phyloP scores from a whole-genome alignment of 176 grass and related monocot genomes.

The Melocanna baccifera region DNA sequence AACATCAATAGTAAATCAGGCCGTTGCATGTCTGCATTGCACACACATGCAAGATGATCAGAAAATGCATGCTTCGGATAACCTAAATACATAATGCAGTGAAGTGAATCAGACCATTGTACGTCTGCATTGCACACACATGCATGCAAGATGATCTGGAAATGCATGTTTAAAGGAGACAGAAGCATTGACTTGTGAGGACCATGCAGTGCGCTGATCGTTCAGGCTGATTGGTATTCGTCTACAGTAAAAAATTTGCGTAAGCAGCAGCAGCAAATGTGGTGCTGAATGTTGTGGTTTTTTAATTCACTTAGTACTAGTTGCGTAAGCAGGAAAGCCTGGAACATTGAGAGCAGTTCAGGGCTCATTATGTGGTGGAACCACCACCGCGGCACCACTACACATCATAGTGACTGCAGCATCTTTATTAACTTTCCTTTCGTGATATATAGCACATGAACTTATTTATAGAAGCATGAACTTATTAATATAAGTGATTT shows the following conservation, averaged over 20 bases:
- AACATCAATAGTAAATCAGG: too few species aligned
- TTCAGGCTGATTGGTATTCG: too few species aligned
- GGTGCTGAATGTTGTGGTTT: constrained; percentile 28
- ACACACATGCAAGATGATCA: too few species aligned
- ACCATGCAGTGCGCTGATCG: constrained; percentile 12
- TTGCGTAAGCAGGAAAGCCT: constrained; percentile 38
- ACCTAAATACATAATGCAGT: not conserved
- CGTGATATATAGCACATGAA: constrained; percentile 34
- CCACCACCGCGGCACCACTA: not conserved
- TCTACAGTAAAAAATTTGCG: too few species aligned
- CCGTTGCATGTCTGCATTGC: too few species aligned
- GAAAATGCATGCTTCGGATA: not conserved
- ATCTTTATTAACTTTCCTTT: constrained; percentile 32
- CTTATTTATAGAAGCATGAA: not conserved
- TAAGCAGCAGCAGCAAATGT: not conserved
- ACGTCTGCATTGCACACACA: not conserved
- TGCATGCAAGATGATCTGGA: not conserved
- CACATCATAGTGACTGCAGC: constrained; percentile 2
- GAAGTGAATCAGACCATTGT: not conserved
- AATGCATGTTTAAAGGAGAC: constrained; percentile 23
- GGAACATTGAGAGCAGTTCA: constrained; percentile 29
- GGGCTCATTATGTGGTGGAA: constrained; percentile 46
- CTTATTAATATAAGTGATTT: not conserved
- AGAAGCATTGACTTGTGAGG: constrained; percentile 22
- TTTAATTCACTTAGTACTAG: constrained; percentile 23